Evolutionary conservation across 768 basidiomycete species (phyloP).

Genomic region (Kwoniella sp.): DNA sequence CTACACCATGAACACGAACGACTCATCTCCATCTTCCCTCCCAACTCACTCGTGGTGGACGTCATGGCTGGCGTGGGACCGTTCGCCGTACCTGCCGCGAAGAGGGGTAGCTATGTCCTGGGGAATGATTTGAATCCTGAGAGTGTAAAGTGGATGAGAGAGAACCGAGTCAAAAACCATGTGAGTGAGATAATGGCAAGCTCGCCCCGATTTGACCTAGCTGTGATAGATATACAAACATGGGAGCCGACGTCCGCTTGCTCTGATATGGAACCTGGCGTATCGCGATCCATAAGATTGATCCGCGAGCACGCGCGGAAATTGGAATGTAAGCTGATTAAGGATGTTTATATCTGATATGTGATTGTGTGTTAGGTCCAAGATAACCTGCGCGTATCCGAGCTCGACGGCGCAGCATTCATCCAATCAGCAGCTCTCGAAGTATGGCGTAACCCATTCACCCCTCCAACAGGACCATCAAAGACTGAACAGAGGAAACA

Average conservation of each 20-base stretch:
- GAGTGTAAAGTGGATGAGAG: constrained; percentile 72
- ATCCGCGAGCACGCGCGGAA: too few species aligned
- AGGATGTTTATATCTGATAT: too few species aligned
- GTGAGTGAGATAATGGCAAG: too few species aligned
- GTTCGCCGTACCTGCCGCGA: constrained; percentile 89
- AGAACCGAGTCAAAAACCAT: constrained; percentile 75
- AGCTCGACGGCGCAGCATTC: constrained; percentile 84
- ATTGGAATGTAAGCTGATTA: too few species aligned
- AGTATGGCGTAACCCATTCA: constrained; percentile 69
- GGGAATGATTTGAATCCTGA: constrained; percentile 94
- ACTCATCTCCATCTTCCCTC: constrained; percentile 71
- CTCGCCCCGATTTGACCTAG: too few species aligned
- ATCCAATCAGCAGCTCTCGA: constrained; percentile 66
- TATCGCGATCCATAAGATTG: too few species aligned
- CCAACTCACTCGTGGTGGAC: constrained; percentile 74
- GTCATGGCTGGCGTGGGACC: constrained; percentile 98
- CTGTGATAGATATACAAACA: too few species aligned
- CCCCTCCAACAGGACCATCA: constrained; percentile 48
- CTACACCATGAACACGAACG: constrained; percentile 88
- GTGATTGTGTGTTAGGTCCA: too few species aligned
- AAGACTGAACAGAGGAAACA: constrained; percentile 3
- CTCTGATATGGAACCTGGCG: too few species aligned
- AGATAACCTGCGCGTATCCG: constrained; percentile 69
- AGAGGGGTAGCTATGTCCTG: constrained; percentile 82
- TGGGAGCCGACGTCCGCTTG: too few species aligned